phyloP scores from a whole-genome alignment of 2,329 filamentous ascomycete species.

The Clonostachys chloroleuca region DNA sequence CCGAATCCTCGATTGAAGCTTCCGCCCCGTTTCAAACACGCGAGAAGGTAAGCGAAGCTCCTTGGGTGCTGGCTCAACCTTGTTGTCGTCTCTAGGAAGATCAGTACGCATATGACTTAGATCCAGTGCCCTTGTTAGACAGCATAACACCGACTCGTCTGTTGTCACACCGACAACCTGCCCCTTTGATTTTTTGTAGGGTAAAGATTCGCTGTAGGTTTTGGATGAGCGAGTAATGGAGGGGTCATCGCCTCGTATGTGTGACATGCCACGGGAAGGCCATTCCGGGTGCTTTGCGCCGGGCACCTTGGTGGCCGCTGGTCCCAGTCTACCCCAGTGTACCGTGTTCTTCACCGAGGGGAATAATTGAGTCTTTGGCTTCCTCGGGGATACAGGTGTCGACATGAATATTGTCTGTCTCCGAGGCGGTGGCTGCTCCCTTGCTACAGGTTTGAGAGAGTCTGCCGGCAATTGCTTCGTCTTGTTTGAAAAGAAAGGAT shows the following conservation, averaged over 20 bases:
- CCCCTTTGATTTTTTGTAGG: constrained; percentile 44
- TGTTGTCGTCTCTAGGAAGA: constrained; percentile 23
- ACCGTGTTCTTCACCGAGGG: constrained; percentile 12
- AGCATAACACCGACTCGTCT: constrained; percentile 36
- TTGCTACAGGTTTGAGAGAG: constrained; percentile 15
- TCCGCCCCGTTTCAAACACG: constrained; percentile 53
- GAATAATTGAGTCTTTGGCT: constrained; percentile 19
- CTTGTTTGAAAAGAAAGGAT: constrained; percentile 7
- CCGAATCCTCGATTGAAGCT: constrained; percentile 43
- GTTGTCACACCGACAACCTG: constrained; percentile 30
- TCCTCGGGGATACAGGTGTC: constrained; percentile 48
- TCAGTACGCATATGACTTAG: constrained; percentile 15
- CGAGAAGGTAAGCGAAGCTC: constrained; percentile 50
- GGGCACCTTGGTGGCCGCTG: constrained; percentile 51
- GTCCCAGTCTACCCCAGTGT: constrained; percentile 18
- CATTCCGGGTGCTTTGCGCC: constrained; percentile 66
- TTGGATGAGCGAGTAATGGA: background rate
- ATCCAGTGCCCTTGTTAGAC: constrained; percentile 15
- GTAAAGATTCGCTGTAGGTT: constrained; percentile 1
- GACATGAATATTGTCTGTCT: constrained; percentile 41
- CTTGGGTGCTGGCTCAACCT: constrained; percentile 36
- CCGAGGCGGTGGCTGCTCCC: constrained; percentile 18
- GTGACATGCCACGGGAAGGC: constrained; percentile 61
- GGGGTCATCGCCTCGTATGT: constrained; percentile 48
- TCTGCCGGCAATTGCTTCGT: constrained; percentile 15